phyloP scores from a whole-genome alignment of 441 rosid species.

The Kokia cookei region DNA sequence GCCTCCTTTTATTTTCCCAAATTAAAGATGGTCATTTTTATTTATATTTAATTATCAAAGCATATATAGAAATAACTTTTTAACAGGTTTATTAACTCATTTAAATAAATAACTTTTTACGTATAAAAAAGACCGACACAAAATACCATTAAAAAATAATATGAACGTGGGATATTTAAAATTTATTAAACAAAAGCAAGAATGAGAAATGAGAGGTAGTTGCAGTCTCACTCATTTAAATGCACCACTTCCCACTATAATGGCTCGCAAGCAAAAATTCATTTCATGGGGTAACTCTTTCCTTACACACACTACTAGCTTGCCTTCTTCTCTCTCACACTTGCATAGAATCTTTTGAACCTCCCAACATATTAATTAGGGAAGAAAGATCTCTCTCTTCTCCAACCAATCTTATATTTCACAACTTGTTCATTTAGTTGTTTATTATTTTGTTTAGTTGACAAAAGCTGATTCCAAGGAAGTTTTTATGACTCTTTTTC shows the following conservation, averaged over 20 bases:
- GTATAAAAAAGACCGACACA: too few relatives aligned
- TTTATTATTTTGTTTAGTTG: background rate
- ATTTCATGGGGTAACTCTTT: conserved; percentile 23
- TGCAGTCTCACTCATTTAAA: conserved; percentile 26
- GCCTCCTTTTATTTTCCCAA: conserved; percentile 3
- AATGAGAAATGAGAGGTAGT: conserved; percentile 4
- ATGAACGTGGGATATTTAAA: too few relatives aligned
- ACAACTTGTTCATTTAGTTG: background rate
- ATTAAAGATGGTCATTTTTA: background rate
- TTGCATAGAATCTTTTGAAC: conserved; percentile 39
- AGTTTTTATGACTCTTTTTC: conserved; percentile 23
- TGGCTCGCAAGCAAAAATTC: conserved; percentile 49
- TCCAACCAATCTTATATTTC: conserved; percentile 1
- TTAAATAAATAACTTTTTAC: too few relatives aligned
- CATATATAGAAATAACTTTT: too few relatives aligned
- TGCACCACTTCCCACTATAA: conserved; percentile 9
- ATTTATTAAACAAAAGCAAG: too few relatives aligned
- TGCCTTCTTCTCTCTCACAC: conserved; percentile 6
- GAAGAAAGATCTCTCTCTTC: conserved; percentile 7
- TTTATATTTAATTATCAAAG: too few relatives aligned
- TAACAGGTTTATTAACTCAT: too few relatives aligned
- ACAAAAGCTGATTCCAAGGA: conserved; percentile 35
- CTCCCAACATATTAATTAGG: background rate
- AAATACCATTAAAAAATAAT: too few relatives aligned
- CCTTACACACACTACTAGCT: background rate